phyloP scores from a whole-genome alignment of 164 flowering plant species.

The Nelumbo lutea region DNA sequence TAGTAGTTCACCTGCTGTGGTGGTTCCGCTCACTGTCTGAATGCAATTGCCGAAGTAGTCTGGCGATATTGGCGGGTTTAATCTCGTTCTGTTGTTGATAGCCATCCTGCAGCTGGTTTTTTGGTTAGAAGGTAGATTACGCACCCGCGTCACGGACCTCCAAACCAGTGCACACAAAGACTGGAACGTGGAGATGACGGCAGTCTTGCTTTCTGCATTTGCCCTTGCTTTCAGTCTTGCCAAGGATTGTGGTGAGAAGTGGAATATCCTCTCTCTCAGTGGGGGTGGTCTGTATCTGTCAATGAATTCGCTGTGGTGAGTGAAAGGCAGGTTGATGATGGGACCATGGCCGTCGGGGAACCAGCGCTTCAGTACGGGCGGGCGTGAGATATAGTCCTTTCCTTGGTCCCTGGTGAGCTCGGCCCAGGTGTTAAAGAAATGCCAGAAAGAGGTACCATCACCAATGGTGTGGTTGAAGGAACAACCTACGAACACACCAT shows the following conservation, averaged over 20 bases:
- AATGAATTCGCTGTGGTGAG: conserved; percentile 31
- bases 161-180: conserved; percentile 48
- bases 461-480: conserved; percentile 42
- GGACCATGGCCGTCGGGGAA: conserved; percentile 27
- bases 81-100: conserved; percentile 28
- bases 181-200: conserved; percentile 53
- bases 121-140: conserved; percentile 18
- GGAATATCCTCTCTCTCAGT: conserved; percentile 39
- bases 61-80: conserved; percentile 33
- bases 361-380: conserved; percentile 33
- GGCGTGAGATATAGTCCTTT: conserved; percentile 18
- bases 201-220: conserved; percentile 27
- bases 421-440: conserved; percentile 42
- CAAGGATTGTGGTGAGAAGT: conserved; percentile 42
- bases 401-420: conserved; percentile 29
- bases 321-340: conserved; percentile 34
- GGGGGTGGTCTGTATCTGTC: conserved; percentile 22
- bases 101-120: conserved; percentile 31
- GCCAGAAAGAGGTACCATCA: conserved; percentile 57
- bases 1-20: conserved; percentile 36
- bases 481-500: conserved; percentile 55
- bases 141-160: conserved; percentile 44
- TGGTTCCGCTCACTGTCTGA: conserved; percentile 9
- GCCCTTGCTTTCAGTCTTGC: conserved; percentile 39
- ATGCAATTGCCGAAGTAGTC: conserved; percentile 46